Conservation (phyloP, 768 basidiomycete genomes). For the Termitomyces heimii region DNA sequence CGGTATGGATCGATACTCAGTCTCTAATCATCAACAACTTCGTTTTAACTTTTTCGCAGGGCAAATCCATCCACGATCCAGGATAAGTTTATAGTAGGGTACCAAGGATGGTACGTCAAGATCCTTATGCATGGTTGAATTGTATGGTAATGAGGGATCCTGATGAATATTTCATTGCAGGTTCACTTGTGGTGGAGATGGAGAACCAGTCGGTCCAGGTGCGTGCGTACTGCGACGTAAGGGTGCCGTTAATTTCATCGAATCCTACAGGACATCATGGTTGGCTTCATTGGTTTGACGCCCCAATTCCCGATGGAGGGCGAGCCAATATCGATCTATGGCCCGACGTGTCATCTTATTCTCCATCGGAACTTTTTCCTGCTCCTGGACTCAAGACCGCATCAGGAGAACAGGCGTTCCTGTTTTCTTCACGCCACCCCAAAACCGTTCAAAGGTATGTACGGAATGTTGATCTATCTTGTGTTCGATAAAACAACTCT, state of each 20-base stretch:
- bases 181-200: constrained; percentile 71
- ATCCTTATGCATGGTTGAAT: background rate
- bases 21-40: background rate
- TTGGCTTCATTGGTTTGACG: constrained; percentile 81
- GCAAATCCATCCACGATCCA: constrained; percentile 74
- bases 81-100: constrained; percentile 80
- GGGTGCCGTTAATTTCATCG: background rate
- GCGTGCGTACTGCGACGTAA: background rate
- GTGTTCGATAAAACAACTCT: background rate
- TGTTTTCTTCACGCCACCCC: constrained; percentile 77
- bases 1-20: constrained; percentile 23
- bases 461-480: background rate
- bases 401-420: constrained; percentile 52
- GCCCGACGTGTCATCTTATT: constrained; percentile 73
- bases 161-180: constrained; percentile 24
- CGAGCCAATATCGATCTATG: constrained; percentile 71
- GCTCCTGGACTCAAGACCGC: constrained; percentile 59
- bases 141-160: background rate
- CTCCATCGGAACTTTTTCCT: constrained; percentile 62
- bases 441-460: constrained; percentile 61
- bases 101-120: constrained; percentile 69
- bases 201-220: constrained; percentile 62
- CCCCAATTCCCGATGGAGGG: constrained; percentile 65
- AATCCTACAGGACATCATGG: constrained; percentile 58
- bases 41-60: constrained; percentile 21